Evolutionary conservation across 2,329 filamentous ascomycete genomes (phyloP).

Genomic region (Talaromyces sp.): DNA sequence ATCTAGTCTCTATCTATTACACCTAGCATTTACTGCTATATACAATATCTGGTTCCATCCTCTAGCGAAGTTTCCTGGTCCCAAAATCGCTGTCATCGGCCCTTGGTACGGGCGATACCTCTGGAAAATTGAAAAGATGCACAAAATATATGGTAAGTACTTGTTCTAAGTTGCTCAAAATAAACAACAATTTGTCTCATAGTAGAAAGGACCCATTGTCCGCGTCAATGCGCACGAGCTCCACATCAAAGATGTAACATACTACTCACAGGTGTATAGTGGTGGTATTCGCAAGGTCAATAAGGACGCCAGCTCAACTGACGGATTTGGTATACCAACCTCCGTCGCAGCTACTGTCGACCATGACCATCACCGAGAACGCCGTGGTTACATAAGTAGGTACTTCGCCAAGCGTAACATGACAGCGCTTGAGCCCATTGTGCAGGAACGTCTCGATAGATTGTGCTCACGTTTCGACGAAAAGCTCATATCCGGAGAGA

Average conservation of each 20-base stretch:
- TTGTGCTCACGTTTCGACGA: constrained; percentile 3
- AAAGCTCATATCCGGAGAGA: neutral
- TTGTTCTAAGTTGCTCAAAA: neutral
- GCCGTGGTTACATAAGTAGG: constrained; percentile 23
- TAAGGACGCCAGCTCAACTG: neutral
- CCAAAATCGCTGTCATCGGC: constrained; percentile 31
- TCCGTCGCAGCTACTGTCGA: neutral
- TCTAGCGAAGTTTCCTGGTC: constrained; percentile 29
- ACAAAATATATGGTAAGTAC: constrained; percentile 31
- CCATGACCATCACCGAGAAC: constrained; percentile 17
- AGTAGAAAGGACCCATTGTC: constrained; percentile 22
- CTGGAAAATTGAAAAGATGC: constrained; percentile 34
- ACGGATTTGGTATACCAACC: neutral
- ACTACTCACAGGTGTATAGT: neutral
- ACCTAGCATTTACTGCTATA: neutral
- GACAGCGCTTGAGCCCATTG: neutral
- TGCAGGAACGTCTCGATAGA: constrained; percentile 3
- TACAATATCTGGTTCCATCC: constrained; percentile 31
- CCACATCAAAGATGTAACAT: constrained; percentile 9
- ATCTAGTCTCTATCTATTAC: neutral
- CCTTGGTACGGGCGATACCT: constrained; percentile 34
- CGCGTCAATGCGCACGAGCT: constrained; percentile 33
- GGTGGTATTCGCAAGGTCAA: neutral
- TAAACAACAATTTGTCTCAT: constrained; percentile 17
- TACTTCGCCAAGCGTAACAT: constrained; percentile 24